phyloP scores from a whole-genome alignment of 2,329 filamentous ascomycete genomes.

The Neocatenulostroma microsporum region DNA sequence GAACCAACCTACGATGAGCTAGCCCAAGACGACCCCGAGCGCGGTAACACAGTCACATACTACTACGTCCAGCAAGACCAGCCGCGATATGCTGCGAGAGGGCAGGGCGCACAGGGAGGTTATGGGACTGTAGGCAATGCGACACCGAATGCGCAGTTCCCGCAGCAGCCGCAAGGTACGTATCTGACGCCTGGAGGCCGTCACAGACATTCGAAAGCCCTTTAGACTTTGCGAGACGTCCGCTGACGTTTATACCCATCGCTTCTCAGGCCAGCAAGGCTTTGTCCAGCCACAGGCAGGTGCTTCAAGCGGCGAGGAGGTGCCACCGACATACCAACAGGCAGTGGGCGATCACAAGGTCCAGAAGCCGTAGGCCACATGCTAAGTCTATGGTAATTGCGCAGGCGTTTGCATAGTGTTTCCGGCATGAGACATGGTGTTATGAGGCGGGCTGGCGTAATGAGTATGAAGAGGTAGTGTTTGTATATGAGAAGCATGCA shows the following conservation, averaged over 20 bases:
- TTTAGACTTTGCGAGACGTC: no score
- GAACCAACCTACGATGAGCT: conserved; percentile 57
- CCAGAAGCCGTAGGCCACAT: no score
- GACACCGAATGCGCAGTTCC: conserved; percentile 35
- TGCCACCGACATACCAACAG: conserved; percentile 82
- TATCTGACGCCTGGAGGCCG: no score
- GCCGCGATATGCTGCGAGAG: conserved; percentile 19
- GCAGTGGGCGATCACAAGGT: conserved; percentile 82
- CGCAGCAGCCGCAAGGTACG: conserved; percentile 32
- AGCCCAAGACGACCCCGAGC: conserved; percentile 56
- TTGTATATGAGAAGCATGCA: no score
- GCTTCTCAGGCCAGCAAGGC: conserved; percentile 31
- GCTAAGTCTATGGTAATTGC: no score
- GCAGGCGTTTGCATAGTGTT: no score
- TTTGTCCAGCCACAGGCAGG: conserved; percentile 35
- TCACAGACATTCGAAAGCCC: no score
- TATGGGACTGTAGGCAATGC: conserved; percentile 39
- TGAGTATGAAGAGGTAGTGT: no score
- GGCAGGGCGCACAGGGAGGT: no score
- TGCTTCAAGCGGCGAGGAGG: conserved; percentile 35
- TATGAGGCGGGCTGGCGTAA: no score
- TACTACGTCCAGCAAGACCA: conserved; percentile 52
- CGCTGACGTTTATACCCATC: no score
- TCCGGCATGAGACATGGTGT: no score
- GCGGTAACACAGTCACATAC: conserved; percentile 59